Evolutionary conservation across 169 alveolate genomes (phyloP).

Genomic region (Plasmodium gallinaceum): DNA sequence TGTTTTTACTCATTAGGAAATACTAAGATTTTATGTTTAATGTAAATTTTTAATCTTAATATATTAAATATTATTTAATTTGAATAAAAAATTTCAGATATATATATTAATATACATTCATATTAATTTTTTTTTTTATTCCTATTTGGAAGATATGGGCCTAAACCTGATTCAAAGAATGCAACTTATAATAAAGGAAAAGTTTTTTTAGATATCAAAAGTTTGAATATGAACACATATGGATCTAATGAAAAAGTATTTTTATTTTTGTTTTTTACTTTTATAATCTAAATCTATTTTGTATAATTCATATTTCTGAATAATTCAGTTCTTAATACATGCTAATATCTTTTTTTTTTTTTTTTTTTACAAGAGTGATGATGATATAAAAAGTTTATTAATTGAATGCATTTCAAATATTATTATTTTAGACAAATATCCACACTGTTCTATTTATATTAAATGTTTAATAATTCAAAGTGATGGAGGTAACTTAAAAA

Average conservation of each 20-base stretch:
- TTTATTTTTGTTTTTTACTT: slow-evolving; percentile 24
- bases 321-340: neutral
- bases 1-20: slow-evolving; percentile 70
- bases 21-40: slow-evolving; percentile 39
- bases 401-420: slow-evolving; percentile 54
- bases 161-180: slow-evolving; percentile 67
- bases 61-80: too few species aligned
- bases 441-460: slow-evolving; percentile 61
- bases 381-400: slow-evolving; percentile 46
- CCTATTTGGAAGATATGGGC: slow-evolving; percentile 64
- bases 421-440: slow-evolving; percentile 37
- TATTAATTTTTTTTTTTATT: slow-evolving; percentile 4
- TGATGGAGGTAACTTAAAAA: slow-evolving; percentile 51
- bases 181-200: slow-evolving; percentile 70
- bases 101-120: neutral
- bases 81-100: neutral
- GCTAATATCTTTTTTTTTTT: neutral
- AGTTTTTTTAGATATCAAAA: slow-evolving; percentile 53
- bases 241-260: slow-evolving; percentile 43
- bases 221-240: slow-evolving; percentile 44
- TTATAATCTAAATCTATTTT: slow-evolving; percentile 5
- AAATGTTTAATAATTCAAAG: slow-evolving; percentile 60
- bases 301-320: slow-evolving; percentile 8
- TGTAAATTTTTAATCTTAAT: slow-evolving; percentile 25
- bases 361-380: slow-evolving; percentile 30